These are phyloP conservation scores for Naganishia onofrii DNA, from an alignment of 768 basidiomycete species.

Conservation along the genomic window DNA sequence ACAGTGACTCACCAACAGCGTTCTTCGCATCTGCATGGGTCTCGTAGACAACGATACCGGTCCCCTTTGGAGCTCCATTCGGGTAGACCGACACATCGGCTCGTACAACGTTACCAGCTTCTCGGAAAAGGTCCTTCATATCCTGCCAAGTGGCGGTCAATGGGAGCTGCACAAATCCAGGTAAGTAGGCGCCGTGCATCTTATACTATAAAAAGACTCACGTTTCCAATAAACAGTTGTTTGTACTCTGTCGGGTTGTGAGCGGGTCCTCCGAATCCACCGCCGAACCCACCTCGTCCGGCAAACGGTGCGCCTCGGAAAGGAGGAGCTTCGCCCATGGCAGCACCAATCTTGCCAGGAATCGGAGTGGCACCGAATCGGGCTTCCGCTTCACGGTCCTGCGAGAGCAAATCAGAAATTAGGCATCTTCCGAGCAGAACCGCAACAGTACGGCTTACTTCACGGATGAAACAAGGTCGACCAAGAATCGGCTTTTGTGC, in stretches of 20 bases:
- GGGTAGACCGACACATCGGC: conserved; percentile 86
- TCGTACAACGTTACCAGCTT: conserved; percentile 89
- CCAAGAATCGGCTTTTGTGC: conserved; percentile 88
- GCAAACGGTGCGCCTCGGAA: conserved; percentile 30
- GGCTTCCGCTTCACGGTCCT: conserved; percentile 96
- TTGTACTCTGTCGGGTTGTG: conserved; percentile 54
- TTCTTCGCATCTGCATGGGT: conserved; percentile 83
- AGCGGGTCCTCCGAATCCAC: conserved; percentile 33
- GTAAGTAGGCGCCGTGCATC: neutral
- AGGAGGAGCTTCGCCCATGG: conserved; percentile 66
- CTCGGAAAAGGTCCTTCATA: conserved; percentile 92
- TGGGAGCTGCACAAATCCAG: conserved; percentile 63
- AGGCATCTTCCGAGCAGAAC: neutral
- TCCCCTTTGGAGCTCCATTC: conserved; percentile 91
- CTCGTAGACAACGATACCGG: conserved; percentile 95
- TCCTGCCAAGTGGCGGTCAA: conserved; percentile 99
- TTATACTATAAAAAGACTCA: conserved; percentile 52
- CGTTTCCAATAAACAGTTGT: conserved; percentile 89
- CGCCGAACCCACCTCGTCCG: conserved; percentile 31
- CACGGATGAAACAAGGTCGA: conserved; percentile 91
- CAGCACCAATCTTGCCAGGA: conserved; percentile 92
- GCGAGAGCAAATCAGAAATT: conserved; percentile 15
- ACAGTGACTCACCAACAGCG: conserved; percentile 72
- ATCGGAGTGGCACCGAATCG: conserved; percentile 94
- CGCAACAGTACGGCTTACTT: conserved; percentile 60